Conservation (phyloP, 768 basidiomycete genomes). For the Pleurotus sapidus region DNA sequence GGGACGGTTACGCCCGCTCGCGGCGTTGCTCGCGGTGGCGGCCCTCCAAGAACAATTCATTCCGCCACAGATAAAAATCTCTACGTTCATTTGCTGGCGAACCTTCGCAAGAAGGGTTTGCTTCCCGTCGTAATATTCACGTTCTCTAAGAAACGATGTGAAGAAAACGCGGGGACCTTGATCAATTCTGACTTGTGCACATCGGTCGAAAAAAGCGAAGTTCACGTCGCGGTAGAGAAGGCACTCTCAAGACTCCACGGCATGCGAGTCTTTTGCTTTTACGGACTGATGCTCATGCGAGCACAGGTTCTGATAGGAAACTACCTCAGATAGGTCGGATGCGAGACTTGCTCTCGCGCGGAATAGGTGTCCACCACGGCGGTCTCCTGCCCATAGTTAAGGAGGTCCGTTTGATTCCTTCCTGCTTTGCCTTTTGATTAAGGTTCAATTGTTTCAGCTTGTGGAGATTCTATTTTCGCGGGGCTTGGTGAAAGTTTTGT, state of each 20-base stretch:
- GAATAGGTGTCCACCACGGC: constrained; percentile 97
- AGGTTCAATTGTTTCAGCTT: constrained; percentile 46
- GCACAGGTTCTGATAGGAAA: constrained; percentile 81
- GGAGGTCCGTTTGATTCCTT: constrained; percentile 53
- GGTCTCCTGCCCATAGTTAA: constrained; percentile 96
- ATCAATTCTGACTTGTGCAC: constrained; percentile 86
- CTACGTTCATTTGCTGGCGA: constrained; percentile 87
- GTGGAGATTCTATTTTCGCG: constrained; percentile 96
- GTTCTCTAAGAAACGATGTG: constrained; percentile 94
- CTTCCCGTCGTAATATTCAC: constrained; percentile 97
- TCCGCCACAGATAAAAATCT: constrained; percentile 82
- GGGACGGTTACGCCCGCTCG: constrained; percentile 30
- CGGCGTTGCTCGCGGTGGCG: constrained; percentile 45
- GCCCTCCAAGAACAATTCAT: constrained; percentile 53
- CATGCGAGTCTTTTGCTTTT: constrained; percentile 23
- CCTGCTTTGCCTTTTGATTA: not conserved
- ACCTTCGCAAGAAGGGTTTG: constrained; percentile 80
- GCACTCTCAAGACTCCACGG: constrained; percentile 91
- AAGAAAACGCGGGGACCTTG: constrained; percentile 91
- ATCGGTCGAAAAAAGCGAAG: constrained; percentile 93
- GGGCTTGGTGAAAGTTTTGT: constrained; percentile 93
- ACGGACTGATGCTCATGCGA: constrained; percentile 4
- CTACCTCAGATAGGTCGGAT: constrained; percentile 92
- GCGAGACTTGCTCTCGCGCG: constrained; percentile 84
- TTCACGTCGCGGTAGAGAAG: constrained; percentile 92